A percentile compares a stretch with the other conserved stretches of the same genome.
Conservation (phyloP, 495 filamentous ascomycete species). For the Lindgomyces ingoldianus region DNA sequence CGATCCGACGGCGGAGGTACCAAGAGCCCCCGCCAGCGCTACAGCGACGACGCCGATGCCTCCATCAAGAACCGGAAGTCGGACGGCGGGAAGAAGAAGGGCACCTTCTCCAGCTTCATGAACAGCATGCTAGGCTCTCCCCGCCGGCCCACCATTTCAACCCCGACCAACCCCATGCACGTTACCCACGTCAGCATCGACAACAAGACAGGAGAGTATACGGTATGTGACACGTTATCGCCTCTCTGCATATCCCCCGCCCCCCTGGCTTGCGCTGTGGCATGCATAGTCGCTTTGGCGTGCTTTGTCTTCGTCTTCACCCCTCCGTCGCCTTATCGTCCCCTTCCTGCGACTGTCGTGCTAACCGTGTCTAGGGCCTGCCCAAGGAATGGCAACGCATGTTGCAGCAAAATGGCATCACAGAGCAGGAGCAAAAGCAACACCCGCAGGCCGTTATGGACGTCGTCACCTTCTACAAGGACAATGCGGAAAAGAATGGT, state of each 20-base stretch:
- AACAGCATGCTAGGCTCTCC: slow-evolving; percentile 89
- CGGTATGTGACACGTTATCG: slow-evolving; percentile 59
- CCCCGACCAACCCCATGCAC: slow-evolving; percentile 95
- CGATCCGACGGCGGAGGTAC: slow-evolving; percentile 48
- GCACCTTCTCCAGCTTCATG: slow-evolving; percentile 92
- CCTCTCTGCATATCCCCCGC: slow-evolving; percentile 2
- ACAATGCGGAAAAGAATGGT: slow-evolving; percentile 74
- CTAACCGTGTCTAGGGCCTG: slow-evolving; percentile 62
- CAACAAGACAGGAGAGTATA: slow-evolving; percentile 95
- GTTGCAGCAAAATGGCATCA: slow-evolving; percentile 92
- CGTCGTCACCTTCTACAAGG: slow-evolving; percentile 94
- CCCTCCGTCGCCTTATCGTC: background rate
- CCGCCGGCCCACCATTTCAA: slow-evolving; percentile 87
- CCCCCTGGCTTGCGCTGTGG: background rate
- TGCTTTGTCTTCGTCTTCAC: background rate
- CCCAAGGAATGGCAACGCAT: slow-evolving; percentile 98
- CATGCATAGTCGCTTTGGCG: background rate
- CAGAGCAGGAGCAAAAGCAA: slow-evolving; percentile 91
- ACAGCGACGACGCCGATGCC: slow-evolving; percentile 75
- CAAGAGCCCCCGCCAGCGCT: slow-evolving; percentile 66
- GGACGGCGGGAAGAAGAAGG: slow-evolving; percentile 75
- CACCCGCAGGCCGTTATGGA: slow-evolving; percentile 93
- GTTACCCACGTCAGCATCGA: slow-evolving; percentile 98
- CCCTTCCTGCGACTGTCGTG: background rate
- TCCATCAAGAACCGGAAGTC: slow-evolving; percentile 46